Conservation (phyloP, 1,139 yeast species). For the Scheffersomyces illinoinensis region DNA sequence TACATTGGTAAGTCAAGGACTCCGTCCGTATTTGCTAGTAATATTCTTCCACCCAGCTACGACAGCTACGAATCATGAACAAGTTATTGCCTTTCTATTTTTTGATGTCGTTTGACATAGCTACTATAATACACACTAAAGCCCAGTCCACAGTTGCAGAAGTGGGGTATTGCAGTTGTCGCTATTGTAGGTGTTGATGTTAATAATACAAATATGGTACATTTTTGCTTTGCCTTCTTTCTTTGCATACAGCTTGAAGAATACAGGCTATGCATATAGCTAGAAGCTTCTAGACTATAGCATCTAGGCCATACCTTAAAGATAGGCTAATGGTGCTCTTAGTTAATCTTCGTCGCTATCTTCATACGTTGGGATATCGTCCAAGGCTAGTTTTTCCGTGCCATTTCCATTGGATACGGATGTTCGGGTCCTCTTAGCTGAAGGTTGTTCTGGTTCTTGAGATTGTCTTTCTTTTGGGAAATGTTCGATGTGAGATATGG, state of each 20-base stretch:
- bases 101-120: neutral
- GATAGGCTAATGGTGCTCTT: neutral
- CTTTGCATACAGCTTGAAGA: neutral
- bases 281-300: neutral
- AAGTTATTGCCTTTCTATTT: neutral
- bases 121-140: neutral
- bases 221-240: neutral
- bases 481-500: neutral
- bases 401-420: conserved; percentile 1
- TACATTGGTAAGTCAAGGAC: neutral
- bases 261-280: no score
- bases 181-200: neutral
- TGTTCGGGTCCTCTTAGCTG: conserved; percentile 9
- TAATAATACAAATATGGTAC: neutral
- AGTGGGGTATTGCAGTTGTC: neutral
- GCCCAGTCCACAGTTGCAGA: neutral
- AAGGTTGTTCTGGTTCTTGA: conserved; percentile 6
- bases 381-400: conserved; percentile 17
- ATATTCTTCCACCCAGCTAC: conserved; percentile 6
- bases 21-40: neutral
- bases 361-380: conserved; percentile 44
- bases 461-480: neutral
- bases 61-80: neutral
- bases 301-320: neutral
- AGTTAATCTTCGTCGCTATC: conserved; percentile 32